Base-by-base conservation (phyloP, 805 yeast genomes). In the Kregervanrija delftensis region DNA sequence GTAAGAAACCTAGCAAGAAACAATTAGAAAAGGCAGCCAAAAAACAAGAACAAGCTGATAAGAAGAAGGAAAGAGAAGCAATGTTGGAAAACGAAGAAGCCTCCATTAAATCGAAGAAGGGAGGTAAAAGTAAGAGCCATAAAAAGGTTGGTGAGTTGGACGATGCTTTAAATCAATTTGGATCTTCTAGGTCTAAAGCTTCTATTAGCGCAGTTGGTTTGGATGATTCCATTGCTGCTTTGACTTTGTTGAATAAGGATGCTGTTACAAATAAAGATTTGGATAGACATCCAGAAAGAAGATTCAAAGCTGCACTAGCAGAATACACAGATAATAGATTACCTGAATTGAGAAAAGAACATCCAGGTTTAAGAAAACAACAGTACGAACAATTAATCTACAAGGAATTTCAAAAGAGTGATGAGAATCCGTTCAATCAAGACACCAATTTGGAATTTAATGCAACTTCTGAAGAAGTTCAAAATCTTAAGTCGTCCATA, bases 271-370 rank as follows among this genome's bases (percentile, higher is more conserved):
- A 66, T 49, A 80, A 80, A 57, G 86, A 79, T 42, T 70, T 86
- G 42, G 96, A 86, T 48, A 79, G 88, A 63, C 96, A 86, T 55
- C 95, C 96, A 9, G 96, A 86, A 68, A 77, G 95, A 65, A 76
- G 96, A 59, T 84, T 82, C 65, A 86, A 86, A 68, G 87, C 91
- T 22, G 95, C 95, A 0, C 70, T 71, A 45, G 72, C 77, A 11
- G 87, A 86, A 1, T 86, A 66, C 57, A 87, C 86, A 55, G 91
- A 81, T 49, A 67, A 71, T 45, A 73, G 91, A 55, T 59, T 83
- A 36, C 91, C 93, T 5, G 87, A 83, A 57, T 46, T 83, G 44
- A 79, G 81, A 64, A 72, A 79, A 60, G 95, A 86, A 63, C 70
- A 81, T 54, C 89, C 90, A 4, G 96, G 96, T 11, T 69, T 86